Conservation (phyloP, 306 rosid species). For the Sophora flavescens region DNA sequence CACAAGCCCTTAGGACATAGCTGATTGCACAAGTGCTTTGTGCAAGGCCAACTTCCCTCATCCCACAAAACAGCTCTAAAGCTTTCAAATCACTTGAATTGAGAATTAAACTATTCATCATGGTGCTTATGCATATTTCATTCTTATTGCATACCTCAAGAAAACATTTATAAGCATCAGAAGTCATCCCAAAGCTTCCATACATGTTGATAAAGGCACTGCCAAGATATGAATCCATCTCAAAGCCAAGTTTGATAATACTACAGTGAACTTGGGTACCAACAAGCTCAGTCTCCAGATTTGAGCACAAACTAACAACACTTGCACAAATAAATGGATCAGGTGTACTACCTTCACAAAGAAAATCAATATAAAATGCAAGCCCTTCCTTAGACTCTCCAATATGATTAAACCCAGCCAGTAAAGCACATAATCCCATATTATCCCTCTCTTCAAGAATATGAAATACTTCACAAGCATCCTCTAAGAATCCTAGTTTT, state of each 20-base stretch:
- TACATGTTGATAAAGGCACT: slow-evolving; percentile 60
- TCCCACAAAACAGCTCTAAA: slow-evolving; percentile 46
- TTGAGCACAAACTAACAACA: slow-evolving; percentile 52
- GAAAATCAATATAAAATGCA: slow-evolving; percentile 43
- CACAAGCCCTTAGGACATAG: slow-evolving; percentile 50
- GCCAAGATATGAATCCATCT: slow-evolving; percentile 54
- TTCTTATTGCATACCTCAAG: slow-evolving; percentile 46
- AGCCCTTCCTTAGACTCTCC: slow-evolving; percentile 51
- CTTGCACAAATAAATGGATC: slow-evolving; percentile 50
- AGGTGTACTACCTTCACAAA: slow-evolving; percentile 51
- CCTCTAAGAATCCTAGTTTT: slow-evolving; percentile 48
- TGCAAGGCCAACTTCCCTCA: slow-evolving; percentile 47
- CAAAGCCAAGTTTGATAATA: slow-evolving; percentile 51
- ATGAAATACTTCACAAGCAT: slow-evolving; percentile 45
- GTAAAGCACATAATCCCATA: slow-evolving; percentile 51
- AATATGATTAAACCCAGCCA: slow-evolving; percentile 55
- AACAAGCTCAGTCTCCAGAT: slow-evolving; percentile 33
- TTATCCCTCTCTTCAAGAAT: slow-evolving; percentile 55
- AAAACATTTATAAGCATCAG: slow-evolving; percentile 52
- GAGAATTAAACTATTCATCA: slow-evolving; percentile 49
- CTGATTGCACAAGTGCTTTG: slow-evolving; percentile 46
- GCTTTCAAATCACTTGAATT: slow-evolving; percentile 48
- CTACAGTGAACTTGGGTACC: slow-evolving; percentile 56
- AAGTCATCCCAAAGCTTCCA: slow-evolving; percentile 54
- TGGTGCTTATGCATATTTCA: slow-evolving; percentile 50